Percentiles rank a stretch among this genome's conserved stretches.
phyloP scores from a whole-genome alignment of 2,329 filamentous ascomycete genomes.

The Diaporthe caulivora region DNA sequence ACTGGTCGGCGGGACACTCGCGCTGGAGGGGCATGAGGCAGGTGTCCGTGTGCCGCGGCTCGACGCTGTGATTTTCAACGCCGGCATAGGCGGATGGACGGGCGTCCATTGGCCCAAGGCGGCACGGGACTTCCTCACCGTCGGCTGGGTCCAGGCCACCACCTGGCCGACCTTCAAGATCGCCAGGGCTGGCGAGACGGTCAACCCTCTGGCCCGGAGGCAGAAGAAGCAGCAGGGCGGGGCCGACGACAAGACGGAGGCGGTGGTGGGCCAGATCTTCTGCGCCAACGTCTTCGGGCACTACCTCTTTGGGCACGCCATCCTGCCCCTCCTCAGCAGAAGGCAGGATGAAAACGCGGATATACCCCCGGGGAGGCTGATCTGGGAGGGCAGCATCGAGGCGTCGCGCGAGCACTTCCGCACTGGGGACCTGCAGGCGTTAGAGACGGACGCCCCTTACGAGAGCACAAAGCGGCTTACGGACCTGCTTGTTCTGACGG shows the following conservation, averaged over 20 bases:
- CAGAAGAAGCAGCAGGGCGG: constrained; percentile 52
- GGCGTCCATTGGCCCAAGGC: constrained; percentile 79
- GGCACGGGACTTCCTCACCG: constrained; percentile 64
- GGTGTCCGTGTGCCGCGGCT: constrained; percentile 74
- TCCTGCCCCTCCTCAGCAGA: constrained; percentile 79
- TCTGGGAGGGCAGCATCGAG: constrained; percentile 91
- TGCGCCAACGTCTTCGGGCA: constrained; percentile 95
- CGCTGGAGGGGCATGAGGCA: constrained; percentile 53
- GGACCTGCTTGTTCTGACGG: constrained; percentile 84
- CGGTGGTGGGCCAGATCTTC: constrained; percentile 84
- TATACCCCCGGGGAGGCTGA: constrained; percentile 72
- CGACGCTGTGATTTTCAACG: constrained; percentile 86
- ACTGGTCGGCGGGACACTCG: constrained; percentile 59
- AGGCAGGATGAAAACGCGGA: constrained; percentile 45
- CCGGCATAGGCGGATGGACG: constrained; percentile 88
- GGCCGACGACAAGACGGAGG: constrained; percentile 45
- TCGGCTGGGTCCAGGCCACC: constrained; percentile 73
- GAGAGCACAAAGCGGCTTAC: constrained; percentile 90
- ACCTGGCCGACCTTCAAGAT: constrained; percentile 87
- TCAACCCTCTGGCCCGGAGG: constrained; percentile 61
- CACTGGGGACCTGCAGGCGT: constrained; percentile 80
- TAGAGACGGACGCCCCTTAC: constrained; percentile 75
- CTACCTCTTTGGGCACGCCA: constrained; percentile 86
- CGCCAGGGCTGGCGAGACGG: constrained; percentile 60
- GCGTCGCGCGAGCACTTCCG: constrained; percentile 67